Evolutionary conservation across 768 basidiomycete genomes (phyloP), one percentile per base, ranked within the genome.

Genomic region (Mrakia hoshinonis): DNA sequence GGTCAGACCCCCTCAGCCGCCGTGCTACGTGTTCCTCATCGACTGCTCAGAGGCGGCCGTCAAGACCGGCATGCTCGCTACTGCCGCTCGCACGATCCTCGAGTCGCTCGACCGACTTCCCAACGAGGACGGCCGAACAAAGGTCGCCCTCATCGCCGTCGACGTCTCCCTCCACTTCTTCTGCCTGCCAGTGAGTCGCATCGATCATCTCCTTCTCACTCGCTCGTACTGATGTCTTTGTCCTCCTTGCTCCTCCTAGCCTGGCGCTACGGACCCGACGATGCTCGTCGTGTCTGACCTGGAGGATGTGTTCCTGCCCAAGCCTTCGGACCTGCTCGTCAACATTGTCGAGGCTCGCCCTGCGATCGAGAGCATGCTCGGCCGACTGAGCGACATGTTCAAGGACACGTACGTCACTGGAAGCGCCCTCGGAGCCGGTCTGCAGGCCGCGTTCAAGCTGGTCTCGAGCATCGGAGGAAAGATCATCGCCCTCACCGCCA

Each of bases 271-370:
- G 18, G 95, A 98, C 48, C 87, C 93, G 0, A 85, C 87, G 5
- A 98, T 99, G 94, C 86, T 99, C 43, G 96, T 99, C 55, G 92
- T 99, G 10, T 91, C 92, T 0, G 96, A 99, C 78, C 86, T 93
- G 49, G 92, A 97, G 46, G 96, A 99, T 75, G 92, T 98, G 67
- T 99, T 97, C 84, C 82, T 99, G 31, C 96, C 96, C 3, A 94
- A 95, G 80, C 96, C 96, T 4, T 90, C 86, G 61, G 95, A 98
- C 78, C 83, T 98, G n/a, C 87, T 98, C 43, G 90, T 98, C 77
- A 98, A 97, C 82, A 82, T 98, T 73, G 85, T 86, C 15, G 96
- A 98, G 81, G 85, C 89, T 12, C 86, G 90, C 51, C 81, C 86
- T 0, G 86, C 88, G 2, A 81, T 98, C 58, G 95, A 98, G 78